These are phyloP conservation scores for Agaricus blazei DNA, from an alignment of 768 basidiomycete genomes.

Conservation along the genomic window DNA sequence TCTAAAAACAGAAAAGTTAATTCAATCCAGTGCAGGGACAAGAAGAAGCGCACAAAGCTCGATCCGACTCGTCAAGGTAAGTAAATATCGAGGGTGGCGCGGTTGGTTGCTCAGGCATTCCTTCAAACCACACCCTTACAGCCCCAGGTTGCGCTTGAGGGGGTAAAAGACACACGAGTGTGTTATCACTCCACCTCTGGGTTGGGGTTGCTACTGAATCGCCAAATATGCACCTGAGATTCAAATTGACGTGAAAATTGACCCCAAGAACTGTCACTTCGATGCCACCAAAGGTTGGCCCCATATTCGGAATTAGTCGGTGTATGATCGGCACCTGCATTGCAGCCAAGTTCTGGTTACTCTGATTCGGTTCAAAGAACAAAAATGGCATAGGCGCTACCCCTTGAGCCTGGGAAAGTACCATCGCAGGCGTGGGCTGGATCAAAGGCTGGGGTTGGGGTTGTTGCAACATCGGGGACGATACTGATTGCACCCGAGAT, in stretches of 20 bases:
- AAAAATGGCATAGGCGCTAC: constrained; percentile 49
- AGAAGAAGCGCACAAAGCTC: constrained; percentile 56
- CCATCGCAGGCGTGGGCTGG: constrained; percentile 20
- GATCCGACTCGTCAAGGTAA: constrained; percentile 86
- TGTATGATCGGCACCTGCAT: constrained; percentile 70
- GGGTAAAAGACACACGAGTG: constrained; percentile 87
- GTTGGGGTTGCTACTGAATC: constrained; percentile 77
- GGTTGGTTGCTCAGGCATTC: constrained; percentile 47
- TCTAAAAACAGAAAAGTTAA: constrained; percentile 32
- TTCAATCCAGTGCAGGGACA: constrained; percentile 4
- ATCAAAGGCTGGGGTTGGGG: constrained; percentile 21
- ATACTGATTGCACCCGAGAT: constrained; percentile 12
- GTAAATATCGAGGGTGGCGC: constrained; percentile 69
- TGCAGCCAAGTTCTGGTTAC: constrained; percentile 37
- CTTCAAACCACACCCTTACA: constrained; percentile 87
- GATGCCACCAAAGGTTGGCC: constrained; percentile 89
- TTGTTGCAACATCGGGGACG: constrained; percentile 17
- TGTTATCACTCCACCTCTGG: constrained; percentile 89
- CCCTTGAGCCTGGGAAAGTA: constrained; percentile 21
- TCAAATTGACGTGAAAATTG: constrained; percentile 75
- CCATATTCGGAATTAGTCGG: constrained; percentile 76
- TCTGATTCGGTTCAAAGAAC: constrained; percentile 53
- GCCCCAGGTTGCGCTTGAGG: constrained; percentile 77
- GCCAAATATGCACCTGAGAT: constrained; percentile 81
- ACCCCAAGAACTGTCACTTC: constrained; percentile 92